Base-by-base conservation (phyloP, 2,329 filamentous ascomycete genomes). In the Periconia sp. region DNA sequence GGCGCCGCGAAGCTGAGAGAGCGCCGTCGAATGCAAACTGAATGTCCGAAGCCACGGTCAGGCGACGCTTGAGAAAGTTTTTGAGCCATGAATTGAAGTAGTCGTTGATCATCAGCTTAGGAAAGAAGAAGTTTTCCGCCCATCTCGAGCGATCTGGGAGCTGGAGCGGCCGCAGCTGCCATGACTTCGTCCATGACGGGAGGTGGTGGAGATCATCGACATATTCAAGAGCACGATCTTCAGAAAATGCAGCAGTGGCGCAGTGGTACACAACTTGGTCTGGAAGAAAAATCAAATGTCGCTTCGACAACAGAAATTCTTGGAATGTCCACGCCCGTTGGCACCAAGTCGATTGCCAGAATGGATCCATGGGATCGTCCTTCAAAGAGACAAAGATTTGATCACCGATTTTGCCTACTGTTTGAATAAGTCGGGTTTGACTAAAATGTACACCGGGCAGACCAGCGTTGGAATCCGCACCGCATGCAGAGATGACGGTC, bases 241-340 rank as follows among this genome's bases (percentile, higher is more conserved):
- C 52, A 23, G 41, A 46, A 43, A 43, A 50, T 8, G 43, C 31
- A 14, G 45, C n/a, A 2, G 42, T 50, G 7, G 20, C 43, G 20
- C 47, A 54, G 20, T 50, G 47, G 17, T 42, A 54, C 11, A 54
- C 15, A 13, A 41, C 44, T 33, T 54, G 52, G 6, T 47, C 44
- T n/a, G 46, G 41, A 15, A 50, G 37, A n/a, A 54, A 54, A n/a
- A 50, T 50, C 14, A 54, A 17, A 30, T 50, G 52, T 2, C 47
- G 47, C 23, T 41, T 47, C 1, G 56, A 59, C 13, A 59, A 46
- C 15, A 56, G 43, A 15, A 52, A 47, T 44, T 59, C 54, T 30
- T 56, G 56, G 18, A 52, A 56, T 18, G 56, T 54, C 54, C 56
- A 56, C 13, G 48, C 56, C 14, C 51, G 54, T 11, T 45, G 45